Evolutionary conservation across 2,329 filamentous ascomycete genomes (phyloP).

Genomic region (Phyllosticta citriasiana): DNA sequence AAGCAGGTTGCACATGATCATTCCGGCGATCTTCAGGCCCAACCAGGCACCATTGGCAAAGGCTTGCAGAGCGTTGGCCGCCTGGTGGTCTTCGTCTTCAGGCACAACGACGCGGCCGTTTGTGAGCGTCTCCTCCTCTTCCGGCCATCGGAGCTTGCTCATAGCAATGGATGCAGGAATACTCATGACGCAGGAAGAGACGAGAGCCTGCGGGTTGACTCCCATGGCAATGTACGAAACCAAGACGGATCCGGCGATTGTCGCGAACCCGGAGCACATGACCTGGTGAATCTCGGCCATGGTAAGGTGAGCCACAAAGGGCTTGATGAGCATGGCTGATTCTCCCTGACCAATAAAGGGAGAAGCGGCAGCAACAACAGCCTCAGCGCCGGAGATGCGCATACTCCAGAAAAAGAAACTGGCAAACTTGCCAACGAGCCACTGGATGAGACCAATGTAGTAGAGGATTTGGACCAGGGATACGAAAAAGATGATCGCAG

Average conservation of each 20-base stretch:
- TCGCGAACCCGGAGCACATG: constrained; percentile 87
- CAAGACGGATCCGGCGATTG: constrained; percentile 79
- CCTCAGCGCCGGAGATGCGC: constrained; percentile 79
- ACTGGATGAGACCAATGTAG: constrained; percentile 72
- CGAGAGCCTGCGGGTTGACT: constrained; percentile 72
- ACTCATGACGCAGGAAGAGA: constrained; percentile 91
- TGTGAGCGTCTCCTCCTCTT: constrained; percentile 77
- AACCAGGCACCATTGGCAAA: constrained; percentile 80
- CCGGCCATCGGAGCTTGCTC: constrained; percentile 82
- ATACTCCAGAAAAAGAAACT: constrained; percentile 87
- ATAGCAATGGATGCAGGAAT: constrained; percentile 85
- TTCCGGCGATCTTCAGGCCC: constrained; percentile 76
- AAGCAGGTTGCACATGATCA: constrained; percentile 69
- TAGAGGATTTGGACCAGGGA: constrained; percentile 81
- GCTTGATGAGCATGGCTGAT: constrained; percentile 83
- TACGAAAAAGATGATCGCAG: constrained; percentile 93
- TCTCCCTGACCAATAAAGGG: constrained; percentile 93
- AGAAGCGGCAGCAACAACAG: constrained; percentile 85
- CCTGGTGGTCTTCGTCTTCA: constrained; percentile 63
- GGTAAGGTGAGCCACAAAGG: constrained; percentile 78
- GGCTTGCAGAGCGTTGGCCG: constrained; percentile 74
- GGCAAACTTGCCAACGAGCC: constrained; percentile 82
- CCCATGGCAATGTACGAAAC: constrained; percentile 79
- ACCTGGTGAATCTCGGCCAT: constrained; percentile 83
- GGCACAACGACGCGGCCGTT: constrained; percentile 72